Evolutionary conservation across 2,329 filamentous ascomycete genomes (phyloP).

Genomic region (Colletotrichum noveboracense): DNA sequence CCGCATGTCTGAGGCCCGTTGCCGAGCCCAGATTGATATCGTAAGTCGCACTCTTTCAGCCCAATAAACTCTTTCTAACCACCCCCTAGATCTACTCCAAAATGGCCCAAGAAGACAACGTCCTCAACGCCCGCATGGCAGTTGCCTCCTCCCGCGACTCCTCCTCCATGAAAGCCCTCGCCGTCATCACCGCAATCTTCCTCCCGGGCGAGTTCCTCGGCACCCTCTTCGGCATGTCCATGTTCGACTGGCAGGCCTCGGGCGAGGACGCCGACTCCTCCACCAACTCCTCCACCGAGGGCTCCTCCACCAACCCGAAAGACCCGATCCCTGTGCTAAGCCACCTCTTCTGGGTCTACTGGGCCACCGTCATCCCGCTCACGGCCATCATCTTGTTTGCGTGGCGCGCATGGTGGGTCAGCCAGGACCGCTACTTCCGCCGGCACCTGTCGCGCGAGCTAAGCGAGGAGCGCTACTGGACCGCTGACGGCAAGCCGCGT

Average conservation of each 20-base stretch:
- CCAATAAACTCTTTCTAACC: too few relatives aligned
- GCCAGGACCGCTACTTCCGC: constrained; percentile 50
- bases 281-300: not conserved
- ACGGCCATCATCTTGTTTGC: constrained; percentile 44
- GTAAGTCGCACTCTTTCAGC: constrained; percentile 28
- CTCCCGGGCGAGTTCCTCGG: constrained; percentile 52
- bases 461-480: constrained; percentile 55
- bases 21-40: constrained; percentile 52
- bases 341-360: constrained; percentile 51
- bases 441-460: constrained; percentile 49
- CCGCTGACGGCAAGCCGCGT: constrained; percentile 46
- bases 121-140: constrained; percentile 46
- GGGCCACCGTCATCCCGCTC: constrained; percentile 47
- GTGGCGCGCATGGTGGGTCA: constrained; percentile 54
- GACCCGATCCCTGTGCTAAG: constrained; percentile 39
- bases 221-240: constrained; percentile 51
- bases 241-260: constrained; percentile 50
- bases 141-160: constrained; percentile 46
- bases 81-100: constrained; percentile 48
- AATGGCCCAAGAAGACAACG: constrained; percentile 55
- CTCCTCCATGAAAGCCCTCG: constrained; percentile 53
- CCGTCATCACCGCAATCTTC: constrained; percentile 54
- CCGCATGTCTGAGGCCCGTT: constrained; percentile 50
- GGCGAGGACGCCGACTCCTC: constrained; percentile 32
- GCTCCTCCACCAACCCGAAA: constrained; percentile 19